Base-by-base conservation (phyloP, 352 stramenopile genomes). In the Pythium phragmiticola region DNA sequence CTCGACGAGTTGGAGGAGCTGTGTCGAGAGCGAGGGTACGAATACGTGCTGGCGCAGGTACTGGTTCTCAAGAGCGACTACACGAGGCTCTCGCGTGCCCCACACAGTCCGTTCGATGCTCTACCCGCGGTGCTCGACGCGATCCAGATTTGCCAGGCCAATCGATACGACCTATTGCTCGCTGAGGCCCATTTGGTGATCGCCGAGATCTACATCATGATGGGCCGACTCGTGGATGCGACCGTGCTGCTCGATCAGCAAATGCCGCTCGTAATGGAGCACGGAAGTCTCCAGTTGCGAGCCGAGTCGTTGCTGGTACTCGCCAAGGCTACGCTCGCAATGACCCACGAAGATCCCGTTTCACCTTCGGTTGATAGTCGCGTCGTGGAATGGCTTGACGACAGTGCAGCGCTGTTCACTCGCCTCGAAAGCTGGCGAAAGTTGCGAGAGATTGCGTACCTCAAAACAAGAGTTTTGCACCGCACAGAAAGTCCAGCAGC, bases 261-360 rank as follows among this genome's bases (percentile, higher is more conserved):
- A 47, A 90, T 90, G 80, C 59, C 77, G 14, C 33, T 90, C 14
- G 72, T 87, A n/a, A 81, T 85, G 63, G 82, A 92, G 41, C 74
- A 90, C 56, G 82, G 82, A 17, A 76, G 66, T 30, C 65, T 89
- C 34, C 55, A 80, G 57, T 19, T 90, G 13, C 80, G 79, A 17
- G 82, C 75, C 11, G 75, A 91, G 39, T 78, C 75, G 6, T 65
- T 87, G 33, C 63, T 91, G 0, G 36, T 90, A 34, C 60, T 91
- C 23, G 81, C 79, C 0, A 92, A 89, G 42, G 74, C 66, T 6
- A 69, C 67, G 42, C 55, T 92, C 26, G 73, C 74, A 3, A 36
- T 74, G 33, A 53, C 49, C 17, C 16, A 41, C 23, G 41, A 57
- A 0, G 23, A 56, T 13, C 42, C 42, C 21, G 8, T 23, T 0